Percentiles rank a stretch among this genome's conserved stretches.
phyloP scores from a whole-genome alignment of 345 rosid genomes.

The Anastatica hierochuntica region DNA sequence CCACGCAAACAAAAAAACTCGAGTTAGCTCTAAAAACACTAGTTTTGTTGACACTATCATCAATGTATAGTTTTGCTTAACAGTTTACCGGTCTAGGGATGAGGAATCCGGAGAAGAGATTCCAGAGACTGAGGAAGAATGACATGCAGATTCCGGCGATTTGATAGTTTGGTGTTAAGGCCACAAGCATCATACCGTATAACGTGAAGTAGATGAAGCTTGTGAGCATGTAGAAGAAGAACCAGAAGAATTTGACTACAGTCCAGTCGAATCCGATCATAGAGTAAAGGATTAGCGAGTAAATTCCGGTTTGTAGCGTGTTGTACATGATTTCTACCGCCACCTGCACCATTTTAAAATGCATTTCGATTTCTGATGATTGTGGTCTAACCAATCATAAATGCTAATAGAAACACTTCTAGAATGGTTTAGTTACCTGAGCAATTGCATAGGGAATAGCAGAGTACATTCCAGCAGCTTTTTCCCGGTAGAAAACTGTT shows the following conservation, averaged over 20 bases:
- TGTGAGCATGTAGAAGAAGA: slow-evolving; percentile 50
- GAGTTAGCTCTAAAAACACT: not conserved
- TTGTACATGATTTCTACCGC: slow-evolving; percentile 54
- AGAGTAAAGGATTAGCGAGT: slow-evolving; percentile 48
- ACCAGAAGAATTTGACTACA: slow-evolving; percentile 39
- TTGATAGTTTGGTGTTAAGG: slow-evolving; percentile 65
- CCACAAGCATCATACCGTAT: slow-evolving; percentile 74
- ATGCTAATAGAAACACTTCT: not conserved
- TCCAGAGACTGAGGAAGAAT: slow-evolving; percentile 82
- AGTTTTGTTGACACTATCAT: not conserved
- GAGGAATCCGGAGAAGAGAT: slow-evolving; percentile 77
- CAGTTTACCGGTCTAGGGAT: slow-evolving; percentile 48
- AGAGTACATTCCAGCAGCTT: slow-evolving; percentile 91
- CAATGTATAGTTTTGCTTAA: not conserved
- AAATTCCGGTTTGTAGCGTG: slow-evolving; percentile 40
- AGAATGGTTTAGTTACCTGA: slow-evolving; percentile 35
- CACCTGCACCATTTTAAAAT: slow-evolving; percentile 63
- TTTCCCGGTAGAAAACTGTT: slow-evolving; percentile 77
- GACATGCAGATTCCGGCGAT: slow-evolving; percentile 61
- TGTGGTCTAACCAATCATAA: not conserved
- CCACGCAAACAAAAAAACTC: not conserved
- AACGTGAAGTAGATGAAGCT: slow-evolving; percentile 61
- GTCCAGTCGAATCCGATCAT: slow-evolving; percentile 76
- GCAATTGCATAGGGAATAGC: slow-evolving; percentile 70
- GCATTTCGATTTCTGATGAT: not conserved